Conservation (phyloP, 2,329 filamentous ascomycete species). For the Thelonectria blattea region DNA sequence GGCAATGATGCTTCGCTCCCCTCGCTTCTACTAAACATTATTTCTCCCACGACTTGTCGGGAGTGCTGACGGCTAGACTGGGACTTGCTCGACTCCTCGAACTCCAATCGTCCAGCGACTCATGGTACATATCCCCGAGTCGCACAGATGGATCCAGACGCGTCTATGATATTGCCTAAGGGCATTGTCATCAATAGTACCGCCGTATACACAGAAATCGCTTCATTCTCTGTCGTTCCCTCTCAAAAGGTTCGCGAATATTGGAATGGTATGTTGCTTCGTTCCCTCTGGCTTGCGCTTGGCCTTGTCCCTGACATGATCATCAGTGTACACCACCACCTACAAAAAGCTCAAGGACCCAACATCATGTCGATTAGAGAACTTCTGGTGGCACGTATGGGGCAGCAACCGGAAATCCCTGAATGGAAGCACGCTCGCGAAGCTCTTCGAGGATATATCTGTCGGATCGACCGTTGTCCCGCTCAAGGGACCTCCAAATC, state of each 20-base stretch:
- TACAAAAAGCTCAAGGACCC: conserved; percentile 64
- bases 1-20: conserved; percentile 34
- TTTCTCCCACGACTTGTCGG: conserved; percentile 18
- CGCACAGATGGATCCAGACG: conserved; percentile 42
- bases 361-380: conserved; percentile 66
- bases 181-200: conserved; percentile 62
- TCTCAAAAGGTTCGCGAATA: conserved; percentile 60
- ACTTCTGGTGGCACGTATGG: conserved; percentile 72
- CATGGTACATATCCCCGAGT: conserved; percentile 12
- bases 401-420: conserved; percentile 62
- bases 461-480: conserved; percentile 63
- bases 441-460: conserved; percentile 63
- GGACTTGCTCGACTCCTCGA: conserved; percentile 1
- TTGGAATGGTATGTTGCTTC: conserved; percentile 58
- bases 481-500: conserved; percentile 58
- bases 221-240: conserved; percentile 56
- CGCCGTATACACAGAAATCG: conserved; percentile 60
- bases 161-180: conserved; percentile 59
- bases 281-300: not conserved
- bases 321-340: conserved; percentile 64
- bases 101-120: conserved; percentile 8
- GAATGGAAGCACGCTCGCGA: conserved; percentile 60
- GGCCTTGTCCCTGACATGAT: conserved; percentile 24
- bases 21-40: conserved; percentile 26
- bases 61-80: conserved; percentile 20